These are phyloP conservation scores for Tricladium varicosporioides DNA, from an alignment of 2,329 filamentous ascomycete species.

Conservation along the genomic window DNA sequence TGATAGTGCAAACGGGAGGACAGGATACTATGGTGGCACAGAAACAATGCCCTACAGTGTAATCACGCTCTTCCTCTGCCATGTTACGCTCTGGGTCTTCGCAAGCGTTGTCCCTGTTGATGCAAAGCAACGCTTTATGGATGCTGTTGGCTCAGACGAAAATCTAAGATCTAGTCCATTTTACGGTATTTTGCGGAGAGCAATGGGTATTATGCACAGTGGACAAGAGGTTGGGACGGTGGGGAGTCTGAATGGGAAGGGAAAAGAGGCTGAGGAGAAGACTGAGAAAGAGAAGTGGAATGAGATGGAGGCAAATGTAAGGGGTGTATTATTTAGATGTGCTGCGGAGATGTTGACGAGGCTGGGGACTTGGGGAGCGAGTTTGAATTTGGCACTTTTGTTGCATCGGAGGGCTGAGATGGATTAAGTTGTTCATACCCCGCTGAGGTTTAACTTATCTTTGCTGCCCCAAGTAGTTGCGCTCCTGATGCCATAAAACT, in stretches of 20 bases:
- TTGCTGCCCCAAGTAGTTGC: too few relatives aligned
- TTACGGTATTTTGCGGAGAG: conserved; percentile 10
- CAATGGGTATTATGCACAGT: conserved; percentile 1
- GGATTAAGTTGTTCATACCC: too few relatives aligned
- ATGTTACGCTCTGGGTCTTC: conserved; percentile 26
- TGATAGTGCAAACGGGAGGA: not conserved
- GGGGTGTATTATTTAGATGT: conserved; percentile 22
- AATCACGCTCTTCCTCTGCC: conserved; percentile 23
- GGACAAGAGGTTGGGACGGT: too few relatives aligned
- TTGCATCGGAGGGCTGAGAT: conserved; percentile 21
- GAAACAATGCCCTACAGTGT: conserved; percentile 23
- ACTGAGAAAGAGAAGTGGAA: not conserved
- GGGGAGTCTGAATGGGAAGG: too few relatives aligned
- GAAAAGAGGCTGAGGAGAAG: not conserved
- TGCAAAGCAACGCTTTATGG: conserved; percentile 10
- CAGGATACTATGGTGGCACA: not conserved
- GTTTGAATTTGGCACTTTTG: conserved; percentile 23
- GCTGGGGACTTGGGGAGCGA: conserved; percentile 25
- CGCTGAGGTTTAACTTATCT: too few relatives aligned
- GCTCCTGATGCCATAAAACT: too few relatives aligned
- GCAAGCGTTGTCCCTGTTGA: conserved; percentile 10
- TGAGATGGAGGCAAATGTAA: not conserved
- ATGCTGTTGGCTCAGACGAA: not conserved
- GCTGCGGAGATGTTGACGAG: conserved; percentile 25
- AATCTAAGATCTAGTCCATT: conserved; percentile 14